A percentile compares a stretch with the other conserved stretches of the same genome.
These are phyloP conservation scores for Astrothelium macrocarpum DNA, from an alignment of 495 filamentous ascomycete species.

Conservation along the genomic window DNA sequence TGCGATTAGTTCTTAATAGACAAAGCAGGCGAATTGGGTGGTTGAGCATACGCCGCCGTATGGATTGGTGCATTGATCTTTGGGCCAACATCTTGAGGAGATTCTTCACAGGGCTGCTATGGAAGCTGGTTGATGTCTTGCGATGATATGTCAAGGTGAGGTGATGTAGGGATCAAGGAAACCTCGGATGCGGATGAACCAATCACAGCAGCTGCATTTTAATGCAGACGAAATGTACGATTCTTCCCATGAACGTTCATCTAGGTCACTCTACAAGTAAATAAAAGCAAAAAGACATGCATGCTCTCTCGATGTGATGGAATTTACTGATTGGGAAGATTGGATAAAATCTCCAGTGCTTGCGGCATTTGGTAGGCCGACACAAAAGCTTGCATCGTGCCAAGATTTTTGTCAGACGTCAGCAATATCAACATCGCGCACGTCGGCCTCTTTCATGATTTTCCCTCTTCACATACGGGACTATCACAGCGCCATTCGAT, in stretches of 20 bases:
- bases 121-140: too few species aligned
- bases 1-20: neutral
- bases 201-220: neutral
- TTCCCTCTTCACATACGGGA: constrained; percentile 14
- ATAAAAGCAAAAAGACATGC: too few species aligned
- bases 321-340: too few species aligned
- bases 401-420: neutral
- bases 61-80: constrained; percentile 54
- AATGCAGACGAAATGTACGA: neutral
- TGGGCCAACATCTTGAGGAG: constrained; percentile 52
- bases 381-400: neutral
- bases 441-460: neutral
- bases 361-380: neutral
- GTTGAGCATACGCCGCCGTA: constrained; percentile 54
- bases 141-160: too few species aligned
- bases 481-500: constrained; percentile 17
- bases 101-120: neutral
- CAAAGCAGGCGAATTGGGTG: neutral
- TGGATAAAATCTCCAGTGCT: neutral
- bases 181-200: neutral
- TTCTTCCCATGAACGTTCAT: too few species aligned
- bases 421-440: neutral
- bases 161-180: neutral
- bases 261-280: too few species aligned
- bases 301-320: too few species aligned